phyloP scores from a whole-genome alignment of 2,329 filamentous ascomycete species.

The Exophiala viscosa region DNA sequence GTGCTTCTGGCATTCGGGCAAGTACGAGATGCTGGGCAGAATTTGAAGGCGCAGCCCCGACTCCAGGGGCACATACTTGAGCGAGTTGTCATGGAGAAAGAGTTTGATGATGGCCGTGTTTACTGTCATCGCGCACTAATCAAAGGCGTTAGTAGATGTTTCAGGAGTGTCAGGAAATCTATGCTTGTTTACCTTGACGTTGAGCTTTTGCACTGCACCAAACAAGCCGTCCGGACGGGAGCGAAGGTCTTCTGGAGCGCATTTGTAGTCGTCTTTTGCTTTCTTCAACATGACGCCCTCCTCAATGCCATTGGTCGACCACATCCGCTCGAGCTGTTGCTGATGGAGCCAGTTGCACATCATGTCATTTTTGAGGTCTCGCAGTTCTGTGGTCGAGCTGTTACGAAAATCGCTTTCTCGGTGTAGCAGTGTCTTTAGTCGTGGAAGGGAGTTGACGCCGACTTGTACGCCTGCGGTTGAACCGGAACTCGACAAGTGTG shows the following conservation, averaged over 20 bases:
- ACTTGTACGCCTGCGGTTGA: too few species aligned
- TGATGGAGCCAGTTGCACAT: conserved; percentile 63
- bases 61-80: conserved; percentile 56
- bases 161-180: background rate
- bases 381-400: conserved; percentile 16
- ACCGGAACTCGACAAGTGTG: too few species aligned
- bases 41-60: conserved; percentile 61
- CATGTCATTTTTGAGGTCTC: conserved; percentile 51
- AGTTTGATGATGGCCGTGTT: conserved; percentile 62
- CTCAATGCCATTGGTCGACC: conserved; percentile 46
- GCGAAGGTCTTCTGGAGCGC: conserved; percentile 47
- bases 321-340: conserved; percentile 56
- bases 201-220: conserved; percentile 48
- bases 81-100: conserved; percentile 50
- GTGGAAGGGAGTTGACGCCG: background rate
- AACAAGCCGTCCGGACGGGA: conserved; percentile 49
- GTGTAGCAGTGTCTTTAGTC: conserved; percentile 7
- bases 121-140: conserved; percentile 63
- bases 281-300: conserved; percentile 58
- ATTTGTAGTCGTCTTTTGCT: conserved; percentile 49
- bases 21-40: conserved; percentile 53
- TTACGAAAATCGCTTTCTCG: conserved; percentile 20
- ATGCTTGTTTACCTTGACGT: conserved; percentile 49
- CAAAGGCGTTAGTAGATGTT: background rate
- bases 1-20: conserved; percentile 60